phyloP scores from a whole-genome alignment of 2,329 filamentous ascomycete genomes.

The Penicillium sp. region DNA sequence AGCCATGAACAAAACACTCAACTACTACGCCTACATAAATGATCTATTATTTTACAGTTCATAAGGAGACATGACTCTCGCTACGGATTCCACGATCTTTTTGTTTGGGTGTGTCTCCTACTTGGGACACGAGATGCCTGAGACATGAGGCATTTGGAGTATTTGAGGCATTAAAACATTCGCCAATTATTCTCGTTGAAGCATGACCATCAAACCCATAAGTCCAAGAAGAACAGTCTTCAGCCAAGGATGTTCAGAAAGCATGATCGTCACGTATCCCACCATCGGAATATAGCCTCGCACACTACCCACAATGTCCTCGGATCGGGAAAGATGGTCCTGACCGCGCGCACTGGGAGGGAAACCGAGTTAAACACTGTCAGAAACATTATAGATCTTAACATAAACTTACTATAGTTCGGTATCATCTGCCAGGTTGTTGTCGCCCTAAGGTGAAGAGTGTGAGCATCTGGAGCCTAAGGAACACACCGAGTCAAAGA shows the following conservation, averaged over 20 bases:
- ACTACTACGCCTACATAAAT: too few species aligned
- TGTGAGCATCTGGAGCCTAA: constrained; percentile 5
- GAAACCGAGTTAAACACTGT: neutral
- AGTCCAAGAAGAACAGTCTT: constrained; percentile 93
- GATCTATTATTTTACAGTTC: too few species aligned
- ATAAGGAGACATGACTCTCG: too few species aligned
- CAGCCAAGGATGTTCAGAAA: constrained; percentile 94
- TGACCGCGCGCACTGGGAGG: constrained; percentile 68
- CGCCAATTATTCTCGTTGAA: constrained; percentile 76
- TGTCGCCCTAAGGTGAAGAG: constrained; percentile 69
- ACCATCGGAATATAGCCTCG: constrained; percentile 91
- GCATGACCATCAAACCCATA: constrained; percentile 90
- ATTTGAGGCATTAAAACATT: constrained; percentile 1
- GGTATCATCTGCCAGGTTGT: constrained; percentile 91
- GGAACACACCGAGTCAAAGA: too few species aligned
- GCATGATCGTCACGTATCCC: constrained; percentile 93
- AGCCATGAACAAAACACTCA: too few species aligned
- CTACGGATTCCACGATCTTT: too few species aligned
- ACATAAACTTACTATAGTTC: constrained; percentile 54
- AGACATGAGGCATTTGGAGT: neutral
- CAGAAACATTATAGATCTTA: constrained; percentile 55
- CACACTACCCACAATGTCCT: constrained; percentile 92
- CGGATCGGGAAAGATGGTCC: constrained; percentile 77
- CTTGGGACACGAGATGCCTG: neutral
- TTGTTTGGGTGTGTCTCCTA: neutral